Percentiles rank a stretch among this genome's conserved stretches.
These are phyloP conservation scores for Citrus medica DNA, from an alignment of 345 rosid genomes.

Conservation along the genomic window DNA sequence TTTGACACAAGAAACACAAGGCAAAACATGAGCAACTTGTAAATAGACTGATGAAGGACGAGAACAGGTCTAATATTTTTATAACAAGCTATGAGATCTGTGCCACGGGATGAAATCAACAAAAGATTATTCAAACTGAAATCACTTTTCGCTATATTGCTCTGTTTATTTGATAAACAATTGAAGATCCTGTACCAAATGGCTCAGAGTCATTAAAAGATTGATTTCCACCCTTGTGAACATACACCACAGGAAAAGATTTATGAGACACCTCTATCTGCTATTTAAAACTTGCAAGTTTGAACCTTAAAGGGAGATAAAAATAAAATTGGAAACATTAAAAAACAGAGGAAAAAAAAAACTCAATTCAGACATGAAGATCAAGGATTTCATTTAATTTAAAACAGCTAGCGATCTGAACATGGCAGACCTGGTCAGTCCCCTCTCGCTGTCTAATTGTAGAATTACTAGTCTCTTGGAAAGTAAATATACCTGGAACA, in stretches of 20 bases:
- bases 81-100: not conserved
- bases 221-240: constrained; percentile 1
- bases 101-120: not conserved
- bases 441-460: not conserved
- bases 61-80: constrained; percentile 6
- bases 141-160: not conserved
- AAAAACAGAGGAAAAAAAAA: not conserved
- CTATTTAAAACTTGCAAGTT: not conserved
- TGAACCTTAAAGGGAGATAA: not conserved
- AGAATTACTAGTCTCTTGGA: not conserved
- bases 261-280: not conserved
- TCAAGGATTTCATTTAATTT: not conserved
- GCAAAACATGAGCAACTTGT: not conserved
- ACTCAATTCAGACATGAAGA: not conserved
- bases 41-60: not conserved
- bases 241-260: not conserved
- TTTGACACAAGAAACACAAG: constrained; percentile 11
- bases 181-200: not conserved
- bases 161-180: not conserved
- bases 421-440: not conserved
- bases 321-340: no score
- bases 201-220: not conserved
- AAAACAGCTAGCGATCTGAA: not conserved
- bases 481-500: constrained; percentile 51
- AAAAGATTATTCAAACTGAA: not conserved